Base-by-base conservation (phyloP, 2,329 filamentous ascomycete genomes). In the Beauveria rudraprayagi region DNA sequence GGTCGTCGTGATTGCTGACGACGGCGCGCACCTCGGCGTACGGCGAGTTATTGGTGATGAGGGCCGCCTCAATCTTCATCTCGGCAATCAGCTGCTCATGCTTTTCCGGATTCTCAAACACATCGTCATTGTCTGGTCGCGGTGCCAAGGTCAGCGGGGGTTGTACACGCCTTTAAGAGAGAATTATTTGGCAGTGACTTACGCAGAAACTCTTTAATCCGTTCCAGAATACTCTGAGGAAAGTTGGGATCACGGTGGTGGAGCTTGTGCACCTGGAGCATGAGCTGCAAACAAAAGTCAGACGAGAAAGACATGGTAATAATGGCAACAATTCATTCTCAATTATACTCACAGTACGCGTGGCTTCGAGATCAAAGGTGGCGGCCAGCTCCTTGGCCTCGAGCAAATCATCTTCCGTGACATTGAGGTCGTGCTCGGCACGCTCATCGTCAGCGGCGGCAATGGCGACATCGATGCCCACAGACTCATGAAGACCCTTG, bases 51-150 rank as follows among this genome's bases (percentile, higher is more conserved):
- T 69, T 66, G 43, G 66, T 68, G 48, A 68, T 68, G 43, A 70
- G 62, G 10, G 70, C 70, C 9, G 68, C 69, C 62, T 71, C 68
- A n/a, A 71, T 65, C 61, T 71, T 71, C 66, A 71, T 68, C 63
- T 71, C 70, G 48, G 66, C 65, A 57, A 71, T 69, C 44, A 71
- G 61, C 30, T 66, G 63, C 50, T 69, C 66, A 57, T 79, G 69
- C 63, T 75, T 74, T 50, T 76, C 72, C 14, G 76, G 76, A 50
- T 74, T 67, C 53, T 69, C 67, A 57, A 75, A 72, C 41, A 78
- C 63, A 26, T 63, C 50, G 1, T 66, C 63, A 43, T 70, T 68
- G 30, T 65, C 67, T 61, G 30, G n/a, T 9, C 17, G 28, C 30
- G 19, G 28, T 16, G 50, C 10, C 24, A 17, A 30, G 8, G 26